Evolutionary conservation across 306 rosid species (phyloP), one percentile per base, ranked within the genome.

Genomic region (Ammopiptanthus mongolicus): DNA sequence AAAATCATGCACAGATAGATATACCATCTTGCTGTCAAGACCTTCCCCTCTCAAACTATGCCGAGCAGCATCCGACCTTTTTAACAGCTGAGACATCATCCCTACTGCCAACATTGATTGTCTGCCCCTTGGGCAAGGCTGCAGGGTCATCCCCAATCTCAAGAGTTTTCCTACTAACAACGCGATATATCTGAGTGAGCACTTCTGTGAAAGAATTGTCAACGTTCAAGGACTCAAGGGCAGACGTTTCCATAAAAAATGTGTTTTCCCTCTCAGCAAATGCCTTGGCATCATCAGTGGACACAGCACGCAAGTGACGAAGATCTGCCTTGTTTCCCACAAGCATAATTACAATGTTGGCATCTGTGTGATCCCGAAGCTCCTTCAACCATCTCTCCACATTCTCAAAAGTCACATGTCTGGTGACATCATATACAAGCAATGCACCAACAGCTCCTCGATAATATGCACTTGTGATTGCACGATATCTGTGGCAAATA

Each of bases 311-410:
- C 76, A 91, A 58, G 63, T 91, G 97, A 3, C 95, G 88, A 19
- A 91, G 88, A 69, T 91, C 97, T 1, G 97, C 97, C 86, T 91
- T 91, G 84, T 91, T 91, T 69, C 97, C 97, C 0, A 91, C 97
- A 9, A 91, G 83, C 97, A 91, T 91, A 17, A 91, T 86, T 67
- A 89, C 97, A 70, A 91, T 91, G 83, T 89, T 89, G 81, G 90
- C 88, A 73, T 91, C 97, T 3, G 97, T 91, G 81, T 91, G 97
- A 76, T 81, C 92, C 14, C 97, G 79, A 22, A 91, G 95, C 84
- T 91, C 97, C 85, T 91, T 91, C 58, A 91, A 72, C 97, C 97
- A 91, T 66, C 97, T 86, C 85, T 87, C 92, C 44, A 91, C 91
- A 15, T 89, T 91, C 74, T 91, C 95, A 3, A 91, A 91, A 14